These are phyloP conservation scores for Oryza longistaminata DNA, from an alignment of 176 grass and related monocot species.

Conservation along the genomic window DNA sequence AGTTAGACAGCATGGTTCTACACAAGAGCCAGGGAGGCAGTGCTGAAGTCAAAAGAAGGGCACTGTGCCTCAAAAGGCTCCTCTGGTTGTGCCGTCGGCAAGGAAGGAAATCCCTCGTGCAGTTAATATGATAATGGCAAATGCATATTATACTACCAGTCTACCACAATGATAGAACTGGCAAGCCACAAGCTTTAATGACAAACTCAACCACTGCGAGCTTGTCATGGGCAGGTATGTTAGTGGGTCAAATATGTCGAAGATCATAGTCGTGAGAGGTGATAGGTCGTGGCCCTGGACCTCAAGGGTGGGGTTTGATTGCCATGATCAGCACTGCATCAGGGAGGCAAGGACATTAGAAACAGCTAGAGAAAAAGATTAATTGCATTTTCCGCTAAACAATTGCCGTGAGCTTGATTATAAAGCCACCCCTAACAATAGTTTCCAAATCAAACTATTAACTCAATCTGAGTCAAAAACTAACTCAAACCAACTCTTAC, in stretches of 20 bases:
- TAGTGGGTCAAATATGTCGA: background rate
- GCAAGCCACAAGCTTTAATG: background rate
- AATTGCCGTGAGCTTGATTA: background rate
- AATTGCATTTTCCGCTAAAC: background rate
- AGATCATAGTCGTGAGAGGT: background rate
- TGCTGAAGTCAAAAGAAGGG: background rate
- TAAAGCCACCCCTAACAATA: background rate
- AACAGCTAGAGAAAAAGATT: background rate
- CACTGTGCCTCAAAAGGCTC: background rate
- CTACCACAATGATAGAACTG: background rate
- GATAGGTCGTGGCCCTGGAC: background rate
- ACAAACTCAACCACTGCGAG: background rate
- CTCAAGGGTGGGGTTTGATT: background rate
- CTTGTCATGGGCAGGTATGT: background rate
- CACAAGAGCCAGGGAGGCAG: background rate
- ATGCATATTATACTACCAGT: background rate
- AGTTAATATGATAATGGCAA: background rate
- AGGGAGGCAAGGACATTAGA: background rate
- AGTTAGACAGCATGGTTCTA: background rate
- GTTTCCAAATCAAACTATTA: background rate
- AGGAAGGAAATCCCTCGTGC: background rate
- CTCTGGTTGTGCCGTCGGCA: background rate
- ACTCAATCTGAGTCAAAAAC: background rate
- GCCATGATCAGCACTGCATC: background rate
- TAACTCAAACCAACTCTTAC: background rate